These are phyloP conservation scores for Candida montana DNA, from an alignment of 805 yeast genomes.

Conservation along the genomic window DNA sequence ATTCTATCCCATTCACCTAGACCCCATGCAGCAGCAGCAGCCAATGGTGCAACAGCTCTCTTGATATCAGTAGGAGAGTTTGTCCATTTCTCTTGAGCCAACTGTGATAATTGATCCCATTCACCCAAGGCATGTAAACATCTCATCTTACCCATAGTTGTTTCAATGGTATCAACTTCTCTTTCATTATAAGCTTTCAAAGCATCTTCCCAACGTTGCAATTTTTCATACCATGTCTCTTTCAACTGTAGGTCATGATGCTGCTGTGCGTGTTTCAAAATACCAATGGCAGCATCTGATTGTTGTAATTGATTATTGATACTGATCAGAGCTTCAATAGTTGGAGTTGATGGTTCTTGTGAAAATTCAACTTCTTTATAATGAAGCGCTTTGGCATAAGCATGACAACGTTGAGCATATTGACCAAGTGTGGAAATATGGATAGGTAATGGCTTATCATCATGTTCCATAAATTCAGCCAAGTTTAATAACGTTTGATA, in stretches of 20 bases:
- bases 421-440: conserved; percentile 86
- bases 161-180: conserved; percentile 71
- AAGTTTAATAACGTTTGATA: conserved; percentile 83
- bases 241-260: conserved; percentile 87
- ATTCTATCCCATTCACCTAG: conserved; percentile 94
- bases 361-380: conserved; percentile 93
- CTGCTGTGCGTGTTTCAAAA: conserved; percentile 87
- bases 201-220: conserved; percentile 98
- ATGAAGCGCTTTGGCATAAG: conserved; percentile 94
- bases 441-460: conserved; percentile 88
- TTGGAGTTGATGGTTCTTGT: conserved; percentile 86
- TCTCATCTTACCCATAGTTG: conserved; percentile 96
- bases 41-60: conserved; percentile 88
- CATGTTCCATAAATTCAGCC: conserved; percentile 97
- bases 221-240: conserved; percentile 96
- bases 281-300: conserved; percentile 97
- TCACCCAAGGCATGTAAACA: conserved; percentile 98
- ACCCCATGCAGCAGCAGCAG: conserved; percentile 99
- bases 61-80: conserved; percentile 65
- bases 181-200: conserved; percentile 81
- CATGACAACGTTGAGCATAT: conserved; percentile 93
- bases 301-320: conserved; percentile 94
- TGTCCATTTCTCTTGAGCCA: conserved; percentile 85
- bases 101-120: conserved; percentile 86
- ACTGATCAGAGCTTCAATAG: conserved; percentile 86